Percentiles rank a stretch among this genome's conserved stretches.
Conservation (phyloP, 78 protist genomes). For the Cyanophora paradoxa region DNA sequence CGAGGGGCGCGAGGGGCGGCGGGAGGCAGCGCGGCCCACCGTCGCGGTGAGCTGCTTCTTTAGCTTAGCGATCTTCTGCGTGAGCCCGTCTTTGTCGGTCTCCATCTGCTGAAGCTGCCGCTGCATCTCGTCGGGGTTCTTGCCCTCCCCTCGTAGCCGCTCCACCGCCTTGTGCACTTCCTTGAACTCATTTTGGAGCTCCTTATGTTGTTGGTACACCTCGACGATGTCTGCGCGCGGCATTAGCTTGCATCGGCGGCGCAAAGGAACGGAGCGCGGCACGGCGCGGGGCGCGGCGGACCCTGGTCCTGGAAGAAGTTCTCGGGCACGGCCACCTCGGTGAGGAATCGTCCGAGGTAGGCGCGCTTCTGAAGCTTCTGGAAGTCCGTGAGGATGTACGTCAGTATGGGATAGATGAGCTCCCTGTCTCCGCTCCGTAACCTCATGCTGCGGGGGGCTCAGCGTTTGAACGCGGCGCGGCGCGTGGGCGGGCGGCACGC, state of each 20-base stretch:
- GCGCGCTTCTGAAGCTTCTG: constrained; percentile 14
- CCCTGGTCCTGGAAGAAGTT: constrained; percentile 9
- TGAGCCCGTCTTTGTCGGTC: not conserved
- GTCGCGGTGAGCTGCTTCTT: no score
- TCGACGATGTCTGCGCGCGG: not conserved
- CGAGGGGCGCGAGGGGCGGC: not conserved
- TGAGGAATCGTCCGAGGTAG: constrained; percentile 1
- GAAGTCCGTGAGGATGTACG: not conserved
- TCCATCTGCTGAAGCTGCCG: not conserved
- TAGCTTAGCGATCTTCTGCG: no score
- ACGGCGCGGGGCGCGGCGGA: no score
- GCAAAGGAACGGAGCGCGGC: no score
- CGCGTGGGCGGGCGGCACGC: no score
- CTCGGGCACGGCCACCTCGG: not conserved
- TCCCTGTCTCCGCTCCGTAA: not conserved
- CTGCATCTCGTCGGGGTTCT: not conserved
- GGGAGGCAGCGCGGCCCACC: not conserved
- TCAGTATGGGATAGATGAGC: not conserved
- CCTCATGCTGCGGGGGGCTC: no score
- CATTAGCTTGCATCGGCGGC: no score
- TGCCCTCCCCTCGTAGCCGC: not conserved
- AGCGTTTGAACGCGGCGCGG: no score
- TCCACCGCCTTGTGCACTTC: not conserved
- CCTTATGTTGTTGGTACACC: not conserved
- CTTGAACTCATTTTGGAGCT: constrained; percentile 10